Percentiles rank a stretch among this genome's conserved stretches.
Conservation (phyloP, 2,329 filamentous ascomycete species). For the Didymella lethalis region DNA sequence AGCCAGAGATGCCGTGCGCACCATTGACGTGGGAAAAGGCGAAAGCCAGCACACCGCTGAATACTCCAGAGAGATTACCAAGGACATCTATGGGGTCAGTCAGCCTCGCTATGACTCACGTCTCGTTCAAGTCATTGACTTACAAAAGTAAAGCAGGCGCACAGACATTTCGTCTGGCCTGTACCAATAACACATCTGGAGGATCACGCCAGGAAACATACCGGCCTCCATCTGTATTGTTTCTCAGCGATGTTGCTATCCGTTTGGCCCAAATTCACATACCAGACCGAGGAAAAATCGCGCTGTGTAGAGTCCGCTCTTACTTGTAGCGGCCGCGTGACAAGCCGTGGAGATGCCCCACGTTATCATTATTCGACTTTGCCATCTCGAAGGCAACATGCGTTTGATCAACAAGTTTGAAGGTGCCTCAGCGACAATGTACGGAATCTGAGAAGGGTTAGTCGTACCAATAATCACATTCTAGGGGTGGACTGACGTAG, state of each 20-base stretch:
- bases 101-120: neutral
- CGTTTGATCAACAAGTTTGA: constrained; percentile 50
- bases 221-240: constrained; percentile 33
- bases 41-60: constrained; percentile 64
- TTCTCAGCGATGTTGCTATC: neutral
- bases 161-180: constrained; percentile 55
- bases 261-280: neutral
- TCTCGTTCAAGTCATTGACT: neutral
- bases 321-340: constrained; percentile 54
- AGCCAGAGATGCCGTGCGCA: constrained; percentile 57
- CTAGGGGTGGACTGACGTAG: constrained; percentile 34
- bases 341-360: constrained; percentile 38
- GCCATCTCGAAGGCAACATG: constrained; percentile 47
- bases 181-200: constrained; percentile 67
- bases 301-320: constrained; percentile 55
- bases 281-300: constrained; percentile 48
- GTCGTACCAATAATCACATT: neutral
- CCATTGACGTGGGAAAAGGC: constrained; percentile 66
- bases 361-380: constrained; percentile 40
- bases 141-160: constrained; percentile 28
- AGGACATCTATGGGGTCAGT: constrained; percentile 40
- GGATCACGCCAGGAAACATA: constrained; percentile 47
- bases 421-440: constrained; percentile 40
- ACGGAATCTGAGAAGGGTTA: constrained; percentile 23
- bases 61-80: constrained; percentile 65